Conservation (phyloP, 345 rosid species). For the Brassica rapa region DNA sequence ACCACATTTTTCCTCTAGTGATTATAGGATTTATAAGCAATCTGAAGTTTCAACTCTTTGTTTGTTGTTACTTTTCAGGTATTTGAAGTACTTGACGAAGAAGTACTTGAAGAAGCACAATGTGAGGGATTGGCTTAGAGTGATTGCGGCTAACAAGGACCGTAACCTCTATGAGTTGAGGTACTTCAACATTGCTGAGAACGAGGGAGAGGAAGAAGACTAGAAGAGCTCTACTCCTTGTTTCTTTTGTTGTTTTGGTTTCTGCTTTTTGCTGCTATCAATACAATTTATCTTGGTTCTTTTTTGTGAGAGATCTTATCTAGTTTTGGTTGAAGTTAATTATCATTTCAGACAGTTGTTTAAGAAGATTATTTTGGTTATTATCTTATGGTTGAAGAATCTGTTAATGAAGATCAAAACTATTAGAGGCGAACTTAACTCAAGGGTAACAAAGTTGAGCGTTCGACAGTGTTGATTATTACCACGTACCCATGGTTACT, state of each 20-base stretch:
- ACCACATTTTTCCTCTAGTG: neutral
- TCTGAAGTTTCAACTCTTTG: neutral
- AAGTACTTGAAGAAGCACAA: constrained; percentile 92
- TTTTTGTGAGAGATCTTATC: constrained; percentile 25
- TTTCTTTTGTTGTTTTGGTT: constrained; percentile 24
- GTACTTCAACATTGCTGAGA: constrained; percentile 96
- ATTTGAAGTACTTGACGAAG: constrained; percentile 86
- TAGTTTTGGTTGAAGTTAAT: constrained; percentile 30
- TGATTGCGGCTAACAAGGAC: constrained; percentile 85
- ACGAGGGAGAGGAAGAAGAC: constrained; percentile 91
- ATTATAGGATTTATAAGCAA: neutral
- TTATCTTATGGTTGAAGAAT: neutral
- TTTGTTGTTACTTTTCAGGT: constrained; percentile 43
- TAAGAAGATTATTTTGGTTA: neutral
- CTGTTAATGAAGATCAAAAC: neutral
- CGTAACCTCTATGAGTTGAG: constrained; percentile 79
- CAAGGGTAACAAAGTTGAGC: neutral
- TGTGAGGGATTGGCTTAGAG: constrained; percentile 94
- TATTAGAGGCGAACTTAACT: neutral
- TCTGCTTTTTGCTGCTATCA: neutral
- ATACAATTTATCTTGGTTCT: constrained; percentile 17
- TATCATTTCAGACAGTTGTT: neutral
- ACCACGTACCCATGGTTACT: too few species aligned
- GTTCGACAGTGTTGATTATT: too few species aligned
- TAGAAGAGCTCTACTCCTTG: constrained; percentile 28